These are phyloP conservation scores for Amanita polypyramis DNA, from an alignment of 768 basidiomycete species.

Conservation along the genomic window DNA sequence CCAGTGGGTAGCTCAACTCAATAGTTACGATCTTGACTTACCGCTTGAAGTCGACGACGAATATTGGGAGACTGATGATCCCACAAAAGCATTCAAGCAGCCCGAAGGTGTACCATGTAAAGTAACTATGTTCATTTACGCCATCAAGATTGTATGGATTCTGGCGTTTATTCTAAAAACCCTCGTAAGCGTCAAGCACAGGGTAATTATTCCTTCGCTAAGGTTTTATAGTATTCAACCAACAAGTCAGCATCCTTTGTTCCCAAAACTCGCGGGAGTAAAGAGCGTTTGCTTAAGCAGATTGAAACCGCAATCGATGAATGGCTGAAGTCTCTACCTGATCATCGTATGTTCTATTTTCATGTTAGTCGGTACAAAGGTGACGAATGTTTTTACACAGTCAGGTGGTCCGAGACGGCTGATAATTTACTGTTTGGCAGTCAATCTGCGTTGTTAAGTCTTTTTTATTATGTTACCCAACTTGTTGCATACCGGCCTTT, in stretches of 20 bases:
- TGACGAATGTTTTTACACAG: conserved; percentile 25
- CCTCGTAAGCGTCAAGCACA: conserved; percentile 35
- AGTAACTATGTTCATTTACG: conserved; percentile 52
- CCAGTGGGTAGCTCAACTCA: conserved; percentile 5
- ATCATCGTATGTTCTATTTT: conserved; percentile 38
- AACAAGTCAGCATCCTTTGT: conserved; percentile 49
- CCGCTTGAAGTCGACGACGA: conserved; percentile 78
- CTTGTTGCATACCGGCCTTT: conserved; percentile 68
- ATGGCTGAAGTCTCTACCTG: conserved; percentile 63
- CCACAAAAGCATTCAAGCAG: conserved; percentile 51
- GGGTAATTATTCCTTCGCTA: background rate
- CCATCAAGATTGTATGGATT: conserved; percentile 59
- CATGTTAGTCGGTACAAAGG: background rate
- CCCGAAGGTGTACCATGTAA: conserved; percentile 48
- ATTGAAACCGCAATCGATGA: conserved; percentile 60
- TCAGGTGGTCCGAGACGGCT: conserved; percentile 48
- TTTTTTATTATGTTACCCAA: conserved; percentile 48
- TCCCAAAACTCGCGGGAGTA: conserved; percentile 40
- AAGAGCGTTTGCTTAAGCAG: conserved; percentile 50
- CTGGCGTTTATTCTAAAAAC: conserved; percentile 60
- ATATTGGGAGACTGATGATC: conserved; percentile 55
- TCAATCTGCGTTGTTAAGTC: conserved; percentile 48
- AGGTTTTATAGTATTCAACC: conserved; percentile 49
- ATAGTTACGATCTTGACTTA: conserved; percentile 73
- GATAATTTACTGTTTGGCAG: conserved; percentile 36